Base-by-base conservation (phyloP, 331 rosid genomes). In the Pyrus hybrid region DNA sequence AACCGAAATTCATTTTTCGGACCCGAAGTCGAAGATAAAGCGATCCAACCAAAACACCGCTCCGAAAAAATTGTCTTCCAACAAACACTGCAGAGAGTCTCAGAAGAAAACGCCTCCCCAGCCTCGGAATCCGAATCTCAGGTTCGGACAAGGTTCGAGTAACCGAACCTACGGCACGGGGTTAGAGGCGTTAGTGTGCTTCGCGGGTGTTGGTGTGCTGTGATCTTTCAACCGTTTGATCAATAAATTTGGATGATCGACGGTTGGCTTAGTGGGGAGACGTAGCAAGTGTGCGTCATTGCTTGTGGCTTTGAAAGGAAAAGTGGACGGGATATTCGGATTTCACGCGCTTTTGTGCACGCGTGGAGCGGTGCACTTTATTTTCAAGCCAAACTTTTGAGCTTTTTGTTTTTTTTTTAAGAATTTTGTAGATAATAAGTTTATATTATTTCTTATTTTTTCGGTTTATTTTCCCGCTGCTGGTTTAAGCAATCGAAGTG, bases 21-120 rank as follows among this genome's bases (percentile, higher is more conserved):
- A 83, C 83, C 83, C 79, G 63, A 78, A 69, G 70, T 83, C 90
- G 80, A 81, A 84, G 86, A 81, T 84, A 84, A 84, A 81, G 90
- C 85, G 73, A 71, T 68, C 77, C 74, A 77, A 79, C 80, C 79
- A 74, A 80, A 51, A 80, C 80, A 69, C 77, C 66, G 69, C 71
- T 51, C 57, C 57, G 21, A 14, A 28, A 69, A 53, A 35, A 37
- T 6, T 67, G 49, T 29, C 49, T 80, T 67, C 78, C 83, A 80
- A 78, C 82, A 56, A 79, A 72, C 76, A 4, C 60, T 18, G 61
- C 65, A 53, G 8, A 64, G 62, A 65, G 49, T 37, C 53, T n/a
- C 22, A n/a, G 64, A 73, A 23, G 63, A 72, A 86, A 79, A 77
- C 73, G 79, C 82, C 70, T 80, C 63, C 74, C 60, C 71, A 28